Evolutionary conservation across 805 yeast species (phyloP), one percentile per base, ranked within the genome.

Genomic region (Barnettozyma vustinii): DNA sequence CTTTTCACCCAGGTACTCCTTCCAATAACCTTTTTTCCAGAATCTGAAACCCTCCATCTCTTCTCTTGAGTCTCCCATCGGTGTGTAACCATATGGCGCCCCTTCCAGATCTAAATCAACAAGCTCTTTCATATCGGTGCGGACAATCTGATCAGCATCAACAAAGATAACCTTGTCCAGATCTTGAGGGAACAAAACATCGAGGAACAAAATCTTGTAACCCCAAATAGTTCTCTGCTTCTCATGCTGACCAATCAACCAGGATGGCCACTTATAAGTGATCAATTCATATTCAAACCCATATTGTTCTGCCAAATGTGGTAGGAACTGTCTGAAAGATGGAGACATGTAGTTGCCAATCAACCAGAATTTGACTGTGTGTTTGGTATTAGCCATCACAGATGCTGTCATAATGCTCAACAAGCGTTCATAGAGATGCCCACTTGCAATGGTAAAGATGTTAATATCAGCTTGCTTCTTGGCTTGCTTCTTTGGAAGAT

Each of bases 11-110:
- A 92, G 69, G 23, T 75, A 73, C 3, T 74, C 72, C 50, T 79
- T 70, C 99, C 99, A 92, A 65, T 88, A 92, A 0, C 97, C 98
- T 52, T 80, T 78, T 59, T 89, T 84, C 99, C 98, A 94, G 68
- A 92, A 94, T 54, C 94, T 65, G 64, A 75, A 87, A 0, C 92
- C 95, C 61, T 86, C 92, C 84, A 83, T 84, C 56, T 86, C 95
- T 23, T 66, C 65, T 44, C 92, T 71, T 0, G 90, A 83, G 45
- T 87, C 92, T 55, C 91, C 82, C 97, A 83, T 86, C 37, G 96
- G 96, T 0, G 88, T 79, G 62, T 77, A 88, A 1, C 91, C 96
- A 61, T 91, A 91, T 2, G 96, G 87, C 0, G 92, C 87, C 5
- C 89, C 95, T 42, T 83, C 70, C 49, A 89, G 68, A 60, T 89